Base-by-base conservation (phyloP, 305 asterid genomes). In the Plantago coronopus region DNA sequence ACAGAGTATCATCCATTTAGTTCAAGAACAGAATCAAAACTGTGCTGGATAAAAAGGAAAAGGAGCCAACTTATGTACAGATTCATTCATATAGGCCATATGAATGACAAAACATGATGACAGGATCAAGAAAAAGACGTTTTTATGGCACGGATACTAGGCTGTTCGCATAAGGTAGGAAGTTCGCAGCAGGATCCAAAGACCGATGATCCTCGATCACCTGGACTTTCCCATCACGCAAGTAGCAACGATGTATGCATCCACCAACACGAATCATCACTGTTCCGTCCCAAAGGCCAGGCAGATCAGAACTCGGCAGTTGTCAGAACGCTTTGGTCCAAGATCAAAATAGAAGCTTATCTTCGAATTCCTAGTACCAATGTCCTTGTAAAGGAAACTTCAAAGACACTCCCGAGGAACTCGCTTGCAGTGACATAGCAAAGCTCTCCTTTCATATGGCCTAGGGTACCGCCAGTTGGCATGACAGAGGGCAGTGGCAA, bases 141-240 rank as follows among this genome's bases (percentile, higher is more conserved):
- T 27, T 27, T 55, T 40, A 69, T 42, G 46, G 54, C 56, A 40
- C 17, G 16, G 49, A 37, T 42, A 47, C 77, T 25, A 72, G 70
- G 46, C 74, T 72, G 67, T 72, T 72, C 31, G 63, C 64, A 45
- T 72, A 72, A 8, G 74, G 73, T 48, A 72, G 25, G 57, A 29
- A 53, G 48, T n/a, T 64, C 3, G 17, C 61, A 3, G 15, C 48
- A 27, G 7, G n/a, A 58, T 18, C 22, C 45, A 27, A 12, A 17
- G 3, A 1, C 3, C 7, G 27, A 5, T n/a, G 2, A 17, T 27
- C 16, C 29, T n/a, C 20, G 17, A 63, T 17, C 54, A 11, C 29
- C 38, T 67, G 56, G 8, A 37, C 63, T 31, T 53, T 38, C 66
- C 59, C 56, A 50, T 48, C 59, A 40, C n/a, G 57, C 54, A 54